Conservation (phyloP, 768 basidiomycete genomes). For the Dentipellis sp. region DNA sequence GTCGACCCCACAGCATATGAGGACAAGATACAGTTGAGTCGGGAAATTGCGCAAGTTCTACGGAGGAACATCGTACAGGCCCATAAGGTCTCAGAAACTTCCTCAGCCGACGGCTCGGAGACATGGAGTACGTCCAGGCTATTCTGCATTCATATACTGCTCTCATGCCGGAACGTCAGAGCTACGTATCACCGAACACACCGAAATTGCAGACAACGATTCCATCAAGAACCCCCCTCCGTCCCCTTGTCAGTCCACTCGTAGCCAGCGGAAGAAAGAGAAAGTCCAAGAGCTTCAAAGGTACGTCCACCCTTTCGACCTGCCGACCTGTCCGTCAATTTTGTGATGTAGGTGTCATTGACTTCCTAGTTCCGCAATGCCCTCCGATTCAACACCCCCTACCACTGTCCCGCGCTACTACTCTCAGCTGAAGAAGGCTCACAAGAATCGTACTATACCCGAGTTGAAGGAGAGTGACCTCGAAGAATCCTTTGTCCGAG, state of each 20-base stretch:
- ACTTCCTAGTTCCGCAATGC: slow-evolving; percentile 14
- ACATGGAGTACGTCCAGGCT: slow-evolving; percentile 44
- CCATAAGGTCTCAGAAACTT: slow-evolving; percentile 29
- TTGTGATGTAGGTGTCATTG: slow-evolving; percentile 13
- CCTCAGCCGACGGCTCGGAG: slow-evolving; percentile 28
- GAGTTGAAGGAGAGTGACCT: slow-evolving; percentile 70
- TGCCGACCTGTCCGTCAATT: slow-evolving; percentile 1
- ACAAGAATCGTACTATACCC: slow-evolving; percentile 53
- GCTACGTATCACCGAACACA: slow-evolving; percentile 66
- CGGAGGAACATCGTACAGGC: slow-evolving; percentile 85
- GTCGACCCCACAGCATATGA: slow-evolving; percentile 40
- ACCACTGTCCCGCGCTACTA: slow-evolving; percentile 35
- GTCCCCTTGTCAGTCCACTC: slow-evolving; percentile 33
- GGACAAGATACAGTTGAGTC: slow-evolving; percentile 47
- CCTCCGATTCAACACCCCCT: slow-evolving; percentile 6
- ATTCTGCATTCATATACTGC: not conserved
- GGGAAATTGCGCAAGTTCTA: slow-evolving; percentile 66
- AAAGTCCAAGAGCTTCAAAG: slow-evolving; percentile 3
- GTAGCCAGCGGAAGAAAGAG: slow-evolving; percentile 20
- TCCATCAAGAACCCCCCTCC: slow-evolving; percentile 57
- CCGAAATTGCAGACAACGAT: slow-evolving; percentile 82
- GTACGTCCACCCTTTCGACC: not conserved
- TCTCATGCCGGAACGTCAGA: slow-evolving; percentile 28
- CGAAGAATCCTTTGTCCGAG: slow-evolving; percentile 83
- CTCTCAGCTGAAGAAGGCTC: slow-evolving; percentile 63